Base-by-base conservation (phyloP, 345 rosid genomes). In the Xanthoceras sorbifolium region DNA sequence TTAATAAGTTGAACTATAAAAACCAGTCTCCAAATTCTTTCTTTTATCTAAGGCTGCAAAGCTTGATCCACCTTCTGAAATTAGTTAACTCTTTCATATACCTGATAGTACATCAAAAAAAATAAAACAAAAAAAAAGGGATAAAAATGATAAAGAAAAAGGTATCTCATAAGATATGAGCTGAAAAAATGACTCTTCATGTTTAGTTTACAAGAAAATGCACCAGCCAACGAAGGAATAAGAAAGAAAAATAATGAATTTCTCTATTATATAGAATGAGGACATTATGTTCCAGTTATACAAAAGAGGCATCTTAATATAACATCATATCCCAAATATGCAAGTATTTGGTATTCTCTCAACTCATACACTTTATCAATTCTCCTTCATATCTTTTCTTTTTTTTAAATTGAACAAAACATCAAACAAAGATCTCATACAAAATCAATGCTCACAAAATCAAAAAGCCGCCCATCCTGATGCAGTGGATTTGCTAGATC, bases 381-480 rank as follows among this genome's bases (percentile, higher is more conserved):
- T 29, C 67, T 76, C 26, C 80, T 54, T 52, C 75, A 25, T 18
- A 72, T 48, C 32, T 57, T 28, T 34, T 11, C 10, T 68, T 44
- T 40, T 62, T 80, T 65, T 79, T 70, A 48, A 63, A 66, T 57
- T 32, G 60, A 48, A 17, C 52, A 69, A 76, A 74, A 72, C 73
- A 82, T 61, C 66, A 82, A 71, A 77, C 69, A 79, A 76, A 52
- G 70, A 60, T 70, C 66, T 46, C 75, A 75, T 70, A 64, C 63
- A 70, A 64, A 66, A 73, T 46, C 70, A 74, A 67, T 64, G 76
- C 42, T 48, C 76, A 74, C 62, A 77, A 22, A 60, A 75, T 86
- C 76, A 97, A 82, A 97, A 97, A 74, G 97, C 99, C 7, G 99
- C 97, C 99, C 99, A 97, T 74, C 98, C 99, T 34, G 99, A 89